These are phyloP conservation scores for Verticillium zaregamsianum DNA, from an alignment of 2,329 filamentous ascomycete genomes.

Conservation along the genomic window DNA sequence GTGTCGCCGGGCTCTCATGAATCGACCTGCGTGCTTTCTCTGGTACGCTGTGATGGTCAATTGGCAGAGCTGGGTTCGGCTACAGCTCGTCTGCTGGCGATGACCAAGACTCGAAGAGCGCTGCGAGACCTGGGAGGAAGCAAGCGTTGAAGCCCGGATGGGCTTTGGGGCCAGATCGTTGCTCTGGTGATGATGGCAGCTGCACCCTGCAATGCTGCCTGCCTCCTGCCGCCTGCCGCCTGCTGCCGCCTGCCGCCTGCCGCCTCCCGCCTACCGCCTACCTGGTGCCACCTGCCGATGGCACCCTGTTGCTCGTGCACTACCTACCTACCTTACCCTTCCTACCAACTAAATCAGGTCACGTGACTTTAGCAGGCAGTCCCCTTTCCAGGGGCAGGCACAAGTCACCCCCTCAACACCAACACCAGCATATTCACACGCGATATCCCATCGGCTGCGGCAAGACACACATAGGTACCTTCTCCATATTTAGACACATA, in stretches of 20 bases:
- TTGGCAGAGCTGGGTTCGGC: not conserved
- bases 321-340: too few relatives aligned
- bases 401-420: too few relatives aligned
- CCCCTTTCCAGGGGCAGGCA: too few relatives aligned
- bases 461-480: too few relatives aligned
- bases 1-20: not conserved
- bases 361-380: too few relatives aligned
- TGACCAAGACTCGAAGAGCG: not conserved
- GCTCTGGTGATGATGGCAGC: not conserved
- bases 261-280: too few relatives aligned
- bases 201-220: not conserved
- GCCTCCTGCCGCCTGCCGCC: not conserved
- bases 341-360: too few relatives aligned
- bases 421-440: too few relatives aligned
- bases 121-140: not conserved
- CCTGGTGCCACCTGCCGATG: conserved; percentile 9
- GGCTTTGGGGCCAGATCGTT: not conserved
- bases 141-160: not conserved
- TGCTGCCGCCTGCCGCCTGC: too few relatives aligned
- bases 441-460: too few relatives aligned
- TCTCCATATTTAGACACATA: too few relatives aligned
- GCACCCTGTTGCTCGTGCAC: too few relatives aligned
- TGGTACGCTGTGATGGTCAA: not conserved
- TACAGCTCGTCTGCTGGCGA: not conserved
- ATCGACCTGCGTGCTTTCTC: not conserved